These are phyloP conservation scores for Boletellus emodensis DNA, from an alignment of 768 basidiomycete genomes.

Conservation along the genomic window DNA sequence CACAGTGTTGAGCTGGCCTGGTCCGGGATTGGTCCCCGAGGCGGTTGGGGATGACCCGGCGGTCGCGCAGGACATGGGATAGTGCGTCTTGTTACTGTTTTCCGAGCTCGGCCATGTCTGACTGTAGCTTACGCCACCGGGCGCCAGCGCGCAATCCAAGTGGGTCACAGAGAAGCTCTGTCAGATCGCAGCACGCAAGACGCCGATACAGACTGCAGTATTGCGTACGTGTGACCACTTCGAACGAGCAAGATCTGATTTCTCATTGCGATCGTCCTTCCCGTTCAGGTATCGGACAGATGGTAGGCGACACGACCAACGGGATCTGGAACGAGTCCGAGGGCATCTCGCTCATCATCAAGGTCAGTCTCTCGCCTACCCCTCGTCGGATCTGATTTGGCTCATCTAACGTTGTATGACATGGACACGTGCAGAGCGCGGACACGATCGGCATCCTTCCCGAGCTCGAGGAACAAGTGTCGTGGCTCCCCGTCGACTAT, in stretches of 20 bases:
- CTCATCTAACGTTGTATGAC: background rate
- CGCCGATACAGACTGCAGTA: constrained; percentile 19
- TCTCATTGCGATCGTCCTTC: too few relatives aligned
- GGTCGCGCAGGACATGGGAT: constrained; percentile 32
- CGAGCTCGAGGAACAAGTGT: constrained; percentile 28
- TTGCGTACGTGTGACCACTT: constrained; percentile 17
- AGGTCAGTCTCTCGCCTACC: constrained; percentile 15
- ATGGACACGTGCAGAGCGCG: constrained; percentile 29
- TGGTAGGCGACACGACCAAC: constrained; percentile 47
- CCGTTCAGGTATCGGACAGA: constrained; percentile 49
- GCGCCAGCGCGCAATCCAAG: constrained; percentile 34
- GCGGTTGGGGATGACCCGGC: constrained; percentile 21
- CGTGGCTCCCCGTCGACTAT: constrained; percentile 53
- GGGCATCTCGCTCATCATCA: constrained; percentile 30
- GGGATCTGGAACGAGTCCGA: constrained; percentile 56
- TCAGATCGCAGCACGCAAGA: constrained; percentile 36
- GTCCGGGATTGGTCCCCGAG: constrained; percentile 19
- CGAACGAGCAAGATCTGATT: too few relatives aligned
- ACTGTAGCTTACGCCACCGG: too few relatives aligned
- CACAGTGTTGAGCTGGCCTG: constrained; percentile 22
- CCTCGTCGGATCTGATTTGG: too few relatives aligned
- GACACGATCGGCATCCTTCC: constrained; percentile 38
- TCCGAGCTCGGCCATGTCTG: too few relatives aligned
- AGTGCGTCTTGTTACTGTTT: constrained; percentile 22
- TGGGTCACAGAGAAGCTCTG: constrained; percentile 54